Evolutionary conservation across 2,329 filamentous ascomycete species (phyloP), one percentile per base, ranked within the genome.

Genomic region (Cladorrhinum sp.): DNA sequence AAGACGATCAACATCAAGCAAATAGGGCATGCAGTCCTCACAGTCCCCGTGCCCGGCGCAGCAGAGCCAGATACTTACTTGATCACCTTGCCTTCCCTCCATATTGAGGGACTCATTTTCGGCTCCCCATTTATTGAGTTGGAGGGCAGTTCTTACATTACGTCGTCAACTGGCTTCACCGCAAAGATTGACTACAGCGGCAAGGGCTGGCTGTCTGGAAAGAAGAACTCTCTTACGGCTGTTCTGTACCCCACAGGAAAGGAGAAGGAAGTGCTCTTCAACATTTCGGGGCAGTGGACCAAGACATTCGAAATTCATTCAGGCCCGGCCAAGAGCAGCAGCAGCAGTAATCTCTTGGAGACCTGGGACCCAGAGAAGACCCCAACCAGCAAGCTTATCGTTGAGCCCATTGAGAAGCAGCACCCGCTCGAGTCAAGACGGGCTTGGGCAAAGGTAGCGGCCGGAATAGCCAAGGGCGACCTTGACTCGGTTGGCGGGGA

Each of bases 1-100:
- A 88, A 89, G 68, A 96, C 93, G 50, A 97, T 98, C 75, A 90
- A 93, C 70, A 89, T 99, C 72, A 96, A 96, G 81, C 92, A 96
- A 78, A 89, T 96, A 68, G 93, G 93, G 36, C 93, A 97, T 72
- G 93, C 93, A 45, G 79, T 96, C 32, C 82, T 93, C 65, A 90
- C 91, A 54, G 78, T 97, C 61, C 88, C 90, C 32, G 49, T 67
- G 36, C 45, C 64, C 10, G 57, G 53, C 10, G 58, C 69, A 61
- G 67, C 73, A 61, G 75, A 79, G 64, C 69, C 72, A 25, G 91
- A 95, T 72, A 87, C 85, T 66, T 96, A 96, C 78, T 83, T 97
- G 64, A 96, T 98, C 73, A 96, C 92, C 9, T 87, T 98, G 23
- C 95, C 93, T 1, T 86, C 87, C 25, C 84, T 97, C 48, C 93